Base-by-base conservation (phyloP, 306 rosid species). In the Abrus pulchellus region DNA sequence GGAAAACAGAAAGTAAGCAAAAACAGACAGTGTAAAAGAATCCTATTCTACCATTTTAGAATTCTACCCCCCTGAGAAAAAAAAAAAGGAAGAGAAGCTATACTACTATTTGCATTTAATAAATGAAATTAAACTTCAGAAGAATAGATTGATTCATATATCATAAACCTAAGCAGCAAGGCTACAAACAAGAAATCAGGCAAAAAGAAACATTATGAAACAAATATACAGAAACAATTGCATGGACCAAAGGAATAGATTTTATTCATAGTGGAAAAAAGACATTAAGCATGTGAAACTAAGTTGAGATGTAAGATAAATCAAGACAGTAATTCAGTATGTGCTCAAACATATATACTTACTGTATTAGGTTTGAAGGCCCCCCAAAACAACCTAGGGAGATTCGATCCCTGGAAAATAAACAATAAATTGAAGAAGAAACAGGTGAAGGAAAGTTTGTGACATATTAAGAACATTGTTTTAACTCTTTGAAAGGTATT, bases 301-400 rank as follows among this genome's bases (percentile, higher is more conserved):
- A 28, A 77, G 49, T 45, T 33, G 12, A 36, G 43, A 49, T 12
- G 9, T 40, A 32, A 54, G 20, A 20, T 20, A 20, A 20, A 20
- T 20, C 20, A 20, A 20, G 20, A 20, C 20, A 20, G 20, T 20
- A 20, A 20, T 20, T 34, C 5, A 10, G 64, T 53, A 56, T 9
- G 27, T 50, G 52, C 50, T 53, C 38, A 56, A 68, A 72, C 53
- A 55, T 53, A 67, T 40, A 72, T 50, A 79, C 88, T 71, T 92
- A 94, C 98, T 72, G 89, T 85, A 72, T 90, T 79, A 77, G 94
- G 92, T 72, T 89, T 7, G 73, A 94, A 94, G 36, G 97, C 97
- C 44, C 98, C 98, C 91, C 92, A 92, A 70, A 82, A 94, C 68
- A 92, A 81, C 54, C 98, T 94, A 40, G 98, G 98, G 83, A 87